A percentile compares a stretch with the other conserved stretches of the same genome.
phyloP scores from a whole-genome alignment of 768 basidiomycete species.

The Mycena galericulata region DNA sequence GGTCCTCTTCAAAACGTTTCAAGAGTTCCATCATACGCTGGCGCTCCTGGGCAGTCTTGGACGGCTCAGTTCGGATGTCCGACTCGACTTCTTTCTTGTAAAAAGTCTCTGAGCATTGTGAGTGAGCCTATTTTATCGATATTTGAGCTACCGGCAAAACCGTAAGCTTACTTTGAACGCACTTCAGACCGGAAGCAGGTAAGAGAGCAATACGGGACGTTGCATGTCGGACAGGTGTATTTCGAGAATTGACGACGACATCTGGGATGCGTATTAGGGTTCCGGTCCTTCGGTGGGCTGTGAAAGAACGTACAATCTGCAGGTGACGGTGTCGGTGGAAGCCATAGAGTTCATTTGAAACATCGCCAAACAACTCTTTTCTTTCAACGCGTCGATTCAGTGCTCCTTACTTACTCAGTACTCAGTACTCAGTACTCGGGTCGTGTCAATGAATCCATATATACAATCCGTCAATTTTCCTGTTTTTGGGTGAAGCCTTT shows the following conservation, averaged over 20 bases:
- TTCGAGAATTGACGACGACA: constrained; percentile 81
- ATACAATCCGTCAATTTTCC: no score
- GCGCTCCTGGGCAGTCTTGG: constrained; percentile 69
- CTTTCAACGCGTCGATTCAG: no score
- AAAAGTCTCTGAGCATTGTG: constrained; percentile 84
- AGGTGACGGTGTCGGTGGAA: constrained; percentile 24
- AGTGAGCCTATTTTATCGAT: constrained; percentile 60
- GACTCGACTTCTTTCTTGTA: constrained; percentile 80
- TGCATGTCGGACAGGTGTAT: constrained; percentile 88
- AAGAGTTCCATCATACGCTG: constrained; percentile 77
- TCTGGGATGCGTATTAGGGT: constrained; percentile 50
- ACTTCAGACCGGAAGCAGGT: constrained; percentile 83
- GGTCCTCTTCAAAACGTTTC: constrained; percentile 78
- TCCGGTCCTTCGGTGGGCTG: not conserved
- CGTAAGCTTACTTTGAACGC: constrained; percentile 37
- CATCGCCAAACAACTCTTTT: not conserved
- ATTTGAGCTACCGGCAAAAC: constrained; percentile 2
- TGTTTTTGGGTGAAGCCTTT: no score
- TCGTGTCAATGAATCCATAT: not conserved
- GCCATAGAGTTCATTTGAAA: not conserved
- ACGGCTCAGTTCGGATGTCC: constrained; percentile 68
- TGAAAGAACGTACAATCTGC: constrained; percentile 9
- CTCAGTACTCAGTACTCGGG: not conserved
- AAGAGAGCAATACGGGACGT: constrained; percentile 83
- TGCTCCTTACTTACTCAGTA: no score